These are phyloP conservation scores for Takashimella koratensis DNA, from an alignment of 1,284 basidiomycete genomes.

Conservation along the genomic window DNA sequence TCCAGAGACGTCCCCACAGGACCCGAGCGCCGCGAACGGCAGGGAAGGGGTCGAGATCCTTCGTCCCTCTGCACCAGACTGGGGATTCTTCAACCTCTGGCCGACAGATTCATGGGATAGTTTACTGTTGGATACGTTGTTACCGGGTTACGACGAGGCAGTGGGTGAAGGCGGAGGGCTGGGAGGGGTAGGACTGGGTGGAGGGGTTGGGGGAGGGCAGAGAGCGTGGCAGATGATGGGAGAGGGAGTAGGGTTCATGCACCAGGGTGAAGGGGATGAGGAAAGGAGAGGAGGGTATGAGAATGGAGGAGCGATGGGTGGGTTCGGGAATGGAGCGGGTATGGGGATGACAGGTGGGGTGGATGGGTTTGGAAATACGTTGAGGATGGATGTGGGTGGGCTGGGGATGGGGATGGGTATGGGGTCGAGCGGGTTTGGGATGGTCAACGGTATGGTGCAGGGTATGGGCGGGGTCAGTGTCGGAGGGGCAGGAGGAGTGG, in stretches of 20 bases:
- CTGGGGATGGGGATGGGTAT: not conserved
- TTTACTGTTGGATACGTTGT: conserved; percentile 15
- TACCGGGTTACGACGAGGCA: not conserved
- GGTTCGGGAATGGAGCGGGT: no score
- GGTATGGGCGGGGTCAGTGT: not conserved
- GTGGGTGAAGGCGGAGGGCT: not conserved
- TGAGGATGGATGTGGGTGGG: not conserved
- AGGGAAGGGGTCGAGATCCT: not conserved
- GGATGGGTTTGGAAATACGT: not conserved
- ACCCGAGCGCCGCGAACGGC: no score
- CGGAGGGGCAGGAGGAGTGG: not conserved
- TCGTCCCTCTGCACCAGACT: conserved; percentile 3
- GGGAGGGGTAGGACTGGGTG: no score
- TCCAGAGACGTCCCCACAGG: no score
- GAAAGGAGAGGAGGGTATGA: no score
- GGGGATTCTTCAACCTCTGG: conserved; percentile 12
- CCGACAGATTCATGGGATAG: conserved; percentile 21
- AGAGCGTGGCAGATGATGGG: not conserved
- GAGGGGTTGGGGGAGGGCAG: not conserved
- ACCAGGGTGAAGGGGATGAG: no score
- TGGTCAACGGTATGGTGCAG: not conserved
- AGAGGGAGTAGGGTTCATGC: not conserved
- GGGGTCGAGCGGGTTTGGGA: not conserved
- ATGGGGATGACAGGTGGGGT: no score
- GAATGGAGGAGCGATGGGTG: no score